Conservation (phyloP, 306 rosid species). For the Biancaea sappan region DNA sequence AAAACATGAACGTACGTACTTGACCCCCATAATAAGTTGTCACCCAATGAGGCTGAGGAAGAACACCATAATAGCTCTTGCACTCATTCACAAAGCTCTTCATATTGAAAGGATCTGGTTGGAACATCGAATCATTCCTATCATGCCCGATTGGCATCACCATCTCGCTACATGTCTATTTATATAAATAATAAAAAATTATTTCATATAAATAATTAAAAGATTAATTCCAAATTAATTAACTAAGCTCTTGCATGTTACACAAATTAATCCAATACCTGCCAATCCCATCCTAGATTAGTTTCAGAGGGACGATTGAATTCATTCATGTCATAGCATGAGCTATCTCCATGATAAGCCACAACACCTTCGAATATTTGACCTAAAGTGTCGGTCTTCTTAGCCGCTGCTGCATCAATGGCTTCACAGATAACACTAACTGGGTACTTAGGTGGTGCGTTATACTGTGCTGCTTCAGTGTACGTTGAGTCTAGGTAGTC, state of each 20-base stretch:
- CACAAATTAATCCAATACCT: conserved; percentile 36
- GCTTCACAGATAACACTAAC: conserved; percentile 35
- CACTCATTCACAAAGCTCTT: conserved; percentile 36
- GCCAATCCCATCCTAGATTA: conserved; percentile 44
- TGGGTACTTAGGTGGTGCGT: conserved; percentile 32
- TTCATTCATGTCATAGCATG: conserved; percentile 37
- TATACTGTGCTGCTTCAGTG: conserved; percentile 37
- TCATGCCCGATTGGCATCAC: conserved; percentile 52
- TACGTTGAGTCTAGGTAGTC: conserved; percentile 27
- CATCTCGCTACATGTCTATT: conserved; percentile 63
- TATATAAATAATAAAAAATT: neutral
- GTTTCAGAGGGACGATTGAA: conserved; percentile 25
- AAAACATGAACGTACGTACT: conserved; percentile 36
- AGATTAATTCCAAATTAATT: neutral
- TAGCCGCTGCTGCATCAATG: conserved; percentile 45
- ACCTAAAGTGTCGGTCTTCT: conserved; percentile 32
- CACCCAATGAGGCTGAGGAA: conserved; percentile 67
- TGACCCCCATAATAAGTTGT: conserved; percentile 75
- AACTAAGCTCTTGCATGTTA: neutral
- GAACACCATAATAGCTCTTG: conserved; percentile 50
- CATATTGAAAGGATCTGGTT: conserved; percentile 41
- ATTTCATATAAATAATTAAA: neutral
- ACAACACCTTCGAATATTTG: conserved; percentile 43
- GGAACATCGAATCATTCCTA: conserved; percentile 56
- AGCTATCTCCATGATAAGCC: neutral